Conservation (phyloP, 2,329 filamentous ascomycete species). For the Calonectria naviculata region DNA sequence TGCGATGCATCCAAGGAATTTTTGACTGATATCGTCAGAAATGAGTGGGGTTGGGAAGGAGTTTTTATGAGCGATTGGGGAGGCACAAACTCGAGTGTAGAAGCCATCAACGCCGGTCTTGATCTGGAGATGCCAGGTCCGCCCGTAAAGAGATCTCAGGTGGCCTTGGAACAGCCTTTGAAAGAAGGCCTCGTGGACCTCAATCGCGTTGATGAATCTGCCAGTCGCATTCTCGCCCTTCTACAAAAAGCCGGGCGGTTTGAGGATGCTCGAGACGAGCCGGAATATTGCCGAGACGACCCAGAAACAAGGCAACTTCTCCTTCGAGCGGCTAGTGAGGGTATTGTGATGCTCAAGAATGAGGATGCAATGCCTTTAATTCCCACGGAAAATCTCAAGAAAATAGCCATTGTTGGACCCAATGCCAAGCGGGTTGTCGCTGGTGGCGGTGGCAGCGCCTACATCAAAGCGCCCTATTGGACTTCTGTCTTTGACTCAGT, state of each 20-base stretch:
- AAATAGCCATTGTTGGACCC: neutral
- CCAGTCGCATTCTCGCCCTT: neutral
- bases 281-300: neutral
- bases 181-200: neutral
- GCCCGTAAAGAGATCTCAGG: neutral
- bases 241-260: neutral
- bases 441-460: neutral
- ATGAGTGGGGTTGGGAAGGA: neutral
- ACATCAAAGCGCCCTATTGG: neutral
- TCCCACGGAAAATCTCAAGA: neutral
- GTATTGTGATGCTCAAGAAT: neutral
- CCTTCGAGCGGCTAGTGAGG: neutral
- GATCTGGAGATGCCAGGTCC: neutral
- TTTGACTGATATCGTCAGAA: neutral
- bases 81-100: neutral
- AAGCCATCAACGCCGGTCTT: neutral
- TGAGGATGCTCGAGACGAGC: neutral
- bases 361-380: neutral
- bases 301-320: neutral
- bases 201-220: neutral
- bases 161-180: neutral
- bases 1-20: conserved; percentile 1
- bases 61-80: neutral
- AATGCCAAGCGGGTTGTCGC: neutral
- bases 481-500: neutral